Base-by-base conservation (phyloP, 2,329 filamentous ascomycete genomes). In the Aspergillus pseudonomiae region DNA sequence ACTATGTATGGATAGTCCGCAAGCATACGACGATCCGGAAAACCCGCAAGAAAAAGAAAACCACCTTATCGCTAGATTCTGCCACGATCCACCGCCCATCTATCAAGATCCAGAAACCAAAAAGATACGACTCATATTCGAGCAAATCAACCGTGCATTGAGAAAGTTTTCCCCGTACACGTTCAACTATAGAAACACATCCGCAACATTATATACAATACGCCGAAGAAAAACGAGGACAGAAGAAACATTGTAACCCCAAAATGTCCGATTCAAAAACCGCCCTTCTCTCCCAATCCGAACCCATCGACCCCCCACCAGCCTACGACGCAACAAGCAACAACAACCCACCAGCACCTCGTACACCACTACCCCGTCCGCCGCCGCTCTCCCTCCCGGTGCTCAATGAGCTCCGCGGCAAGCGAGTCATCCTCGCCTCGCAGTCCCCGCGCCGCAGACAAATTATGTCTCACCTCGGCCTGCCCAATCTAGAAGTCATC, bases 401-500 rank as follows among this genome's bases (percentile, higher is more conserved):
- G 61, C 82, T 99, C 63, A 87, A 86, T 71, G 84, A 89, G 72
- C 86, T 99, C 67, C 89, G 91, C 73, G 86, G 86, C 60, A 92
- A 91, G 77, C 86, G 94, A 67, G 88, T 97, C 6, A 91, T 99
- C 69, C 89, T 99, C 32, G 95, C 95, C 59, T 97, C 94, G 2
- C 88, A 91, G 24, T 97, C 94, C 1, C 95, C 95, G 0, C 86
- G 95, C 52, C 86, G 95, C 60, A 91, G 89, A 77, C 89, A 92
- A 67, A 87, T 99, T 11, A 87, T 99, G 48, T 87, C 77, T 59
- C 77, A 94, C 86, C 85, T 97, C 64, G 93, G 94, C 68, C 86
- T 98, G 12, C 86, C 84, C 3, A 89, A 93, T 74, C 80, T 97
- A 74, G 94, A 98, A 79, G 87, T 97, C 73, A 85, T 90, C 65